Conservation (phyloP, 768 basidiomycete genomes). For the Lentinula boryana region DNA sequence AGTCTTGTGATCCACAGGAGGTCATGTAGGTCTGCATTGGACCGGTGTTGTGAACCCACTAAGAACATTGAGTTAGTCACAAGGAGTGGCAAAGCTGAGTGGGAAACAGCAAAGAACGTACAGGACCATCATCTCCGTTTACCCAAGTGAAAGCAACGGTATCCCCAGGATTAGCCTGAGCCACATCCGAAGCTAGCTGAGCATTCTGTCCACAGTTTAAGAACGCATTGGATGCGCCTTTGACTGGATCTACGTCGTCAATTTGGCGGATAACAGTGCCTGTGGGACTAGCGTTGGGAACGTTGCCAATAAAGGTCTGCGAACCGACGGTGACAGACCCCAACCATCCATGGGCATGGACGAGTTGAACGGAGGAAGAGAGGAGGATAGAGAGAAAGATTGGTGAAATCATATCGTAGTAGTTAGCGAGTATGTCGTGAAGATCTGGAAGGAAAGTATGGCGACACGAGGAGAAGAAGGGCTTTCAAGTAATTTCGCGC, state of each 20-base stretch:
- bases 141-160: conserved; percentile 34
- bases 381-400: not conserved
- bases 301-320: conserved; percentile 2
- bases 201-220: conserved; percentile 41
- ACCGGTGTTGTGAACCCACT: conserved; percentile 42
- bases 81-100: not conserved
- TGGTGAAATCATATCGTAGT: not conserved
- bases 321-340: not conserved
- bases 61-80: not conserved
- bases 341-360: conserved; percentile 8
- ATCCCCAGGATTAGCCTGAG: conserved; percentile 38
- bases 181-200: conserved; percentile 32
- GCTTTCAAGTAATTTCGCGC: too few relatives aligned
- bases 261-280: conserved; percentile 39
- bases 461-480: too few relatives aligned
- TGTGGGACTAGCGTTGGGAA: conserved; percentile 10
- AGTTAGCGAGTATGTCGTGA: too few relatives aligned
- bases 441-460: too few relatives aligned
- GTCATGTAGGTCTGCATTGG: conserved; percentile 51
- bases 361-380: not conserved
- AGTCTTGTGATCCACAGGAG: conserved; percentile 28
- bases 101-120: not conserved
- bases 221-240: conserved; percentile 33
- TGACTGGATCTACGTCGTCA: conserved; percentile 35
- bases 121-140: conserved; percentile 26